A percentile compares a stretch with the other conserved stretches of the same genome.
These are phyloP conservation scores for Backusella luteola DNA, from an alignment of 192 early-diverging fungal species.

Conservation along the genomic window DNA sequence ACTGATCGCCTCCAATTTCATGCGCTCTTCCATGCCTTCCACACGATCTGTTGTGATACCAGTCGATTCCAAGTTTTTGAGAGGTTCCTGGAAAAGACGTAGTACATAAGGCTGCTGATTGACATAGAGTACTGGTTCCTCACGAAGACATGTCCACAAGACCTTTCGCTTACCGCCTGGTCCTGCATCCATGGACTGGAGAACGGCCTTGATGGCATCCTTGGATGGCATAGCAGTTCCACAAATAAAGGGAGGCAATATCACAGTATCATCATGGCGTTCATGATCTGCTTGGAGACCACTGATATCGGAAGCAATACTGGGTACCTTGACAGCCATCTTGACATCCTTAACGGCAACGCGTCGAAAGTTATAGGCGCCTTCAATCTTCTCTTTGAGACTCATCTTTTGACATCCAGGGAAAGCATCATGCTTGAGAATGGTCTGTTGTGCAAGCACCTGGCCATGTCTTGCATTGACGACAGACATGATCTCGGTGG, in stretches of 20 bases:
- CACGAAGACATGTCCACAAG: slow-evolving; percentile 62
- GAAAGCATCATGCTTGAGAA: slow-evolving; percentile 65
- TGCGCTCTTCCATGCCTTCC: slow-evolving; percentile 58
- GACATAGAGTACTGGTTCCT: slow-evolving; percentile 67
- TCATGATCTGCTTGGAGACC: slow-evolving; percentile 28
- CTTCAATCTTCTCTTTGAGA: slow-evolving; percentile 57
- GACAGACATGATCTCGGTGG: slow-evolving; percentile 54
- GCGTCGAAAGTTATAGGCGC: slow-evolving; percentile 60
- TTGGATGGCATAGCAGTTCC: slow-evolving; percentile 66
- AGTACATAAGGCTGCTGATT: slow-evolving; percentile 59
- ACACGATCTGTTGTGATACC: slow-evolving; percentile 64
- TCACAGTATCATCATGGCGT: slow-evolving; percentile 3
- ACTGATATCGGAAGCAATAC: neutral
- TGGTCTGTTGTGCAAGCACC: slow-evolving; percentile 56
- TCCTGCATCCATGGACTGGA: slow-evolving; percentile 47
- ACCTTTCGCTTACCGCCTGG: slow-evolving; percentile 43
- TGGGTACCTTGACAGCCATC: slow-evolving; percentile 12
- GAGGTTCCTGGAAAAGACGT: slow-evolving; percentile 57
- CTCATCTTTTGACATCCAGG: slow-evolving; percentile 63
- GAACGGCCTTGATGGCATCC: slow-evolving; percentile 50
- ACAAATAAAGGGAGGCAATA: slow-evolving; percentile 42
- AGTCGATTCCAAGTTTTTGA: slow-evolving; percentile 64
- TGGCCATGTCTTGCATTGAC: slow-evolving; percentile 51
- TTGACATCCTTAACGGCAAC: slow-evolving; percentile 36
- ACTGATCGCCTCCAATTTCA: slow-evolving; percentile 53